Conservation (phyloP, 352 stramenopile species). For the Pythium chondricola region DNA sequence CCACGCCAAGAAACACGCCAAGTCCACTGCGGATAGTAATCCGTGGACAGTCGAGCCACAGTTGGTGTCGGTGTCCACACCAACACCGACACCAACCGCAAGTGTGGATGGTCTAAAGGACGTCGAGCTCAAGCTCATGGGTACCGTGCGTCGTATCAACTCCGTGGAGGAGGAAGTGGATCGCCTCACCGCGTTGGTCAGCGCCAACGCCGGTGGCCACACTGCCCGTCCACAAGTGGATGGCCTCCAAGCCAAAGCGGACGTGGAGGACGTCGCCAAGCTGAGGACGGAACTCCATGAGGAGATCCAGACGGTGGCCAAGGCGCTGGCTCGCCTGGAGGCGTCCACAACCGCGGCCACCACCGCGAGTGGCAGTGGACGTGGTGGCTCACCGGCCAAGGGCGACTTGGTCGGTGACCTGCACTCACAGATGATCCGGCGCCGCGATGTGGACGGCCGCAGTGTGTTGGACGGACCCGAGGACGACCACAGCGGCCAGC, state of each 20-base stretch:
- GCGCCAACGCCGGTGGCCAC: conserved; percentile 17
- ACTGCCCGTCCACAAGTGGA: not conserved
- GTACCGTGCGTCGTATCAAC: conserved; percentile 41
- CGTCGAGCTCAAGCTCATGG: conserved; percentile 52
- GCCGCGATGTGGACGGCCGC: conserved; percentile 15
- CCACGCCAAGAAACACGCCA: conserved; percentile 19
- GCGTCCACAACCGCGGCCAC: conserved; percentile 1
- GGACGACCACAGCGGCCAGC: conserved; percentile 17
- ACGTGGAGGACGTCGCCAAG: conserved; percentile 34
- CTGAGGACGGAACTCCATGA: conserved; percentile 42
- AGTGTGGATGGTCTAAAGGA: conserved; percentile 32
- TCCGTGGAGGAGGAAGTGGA: conserved; percentile 66
- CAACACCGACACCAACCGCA: not conserved
- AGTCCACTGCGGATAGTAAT: not conserved
- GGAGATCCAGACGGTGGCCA: conserved; percentile 44
- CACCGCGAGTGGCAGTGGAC: not conserved
- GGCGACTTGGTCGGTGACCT: conserved; percentile 47
- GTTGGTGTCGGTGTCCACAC: not conserved
- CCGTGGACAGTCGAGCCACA: not conserved
- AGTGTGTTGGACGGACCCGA: conserved; percentile 18
- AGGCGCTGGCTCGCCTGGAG: conserved; percentile 22
- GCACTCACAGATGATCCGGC: conserved; percentile 47
- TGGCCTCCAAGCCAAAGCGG: not conserved
- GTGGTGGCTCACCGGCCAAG: not conserved
- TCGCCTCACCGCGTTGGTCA: conserved; percentile 28